Evolutionary conservation across 1,284 basidiomycete species (phyloP), one percentile per base, ranked within the genome.

Genomic region (Irpex sp.): DNA sequence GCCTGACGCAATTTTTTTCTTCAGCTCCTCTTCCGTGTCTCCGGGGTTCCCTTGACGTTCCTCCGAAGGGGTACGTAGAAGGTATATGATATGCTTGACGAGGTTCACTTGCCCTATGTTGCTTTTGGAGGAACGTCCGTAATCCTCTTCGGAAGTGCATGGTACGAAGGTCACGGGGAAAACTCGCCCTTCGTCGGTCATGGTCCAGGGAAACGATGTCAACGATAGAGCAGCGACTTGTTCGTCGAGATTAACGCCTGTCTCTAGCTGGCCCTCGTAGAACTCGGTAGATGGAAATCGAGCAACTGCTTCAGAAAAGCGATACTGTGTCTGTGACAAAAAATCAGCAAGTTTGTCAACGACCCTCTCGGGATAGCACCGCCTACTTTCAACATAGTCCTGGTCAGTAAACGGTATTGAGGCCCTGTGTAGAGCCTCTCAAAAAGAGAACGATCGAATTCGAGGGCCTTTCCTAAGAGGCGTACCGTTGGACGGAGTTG

Each of bases 401-500:
- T 83, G 3, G 72, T 68, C 62, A 87, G 76, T 5, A 75, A 77
- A 0, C 71, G 66, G 13, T 69, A 72, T 0, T 74, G 63, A 2
- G 70, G 67, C 0, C 79, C 79, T 0, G 74, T 82, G 65, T 86
- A 88, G 0, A 88, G 75, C 49, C 86, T 72, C 69, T 89, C 87
- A 44, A 89, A 73, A 13, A 88, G 74, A 0, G 87, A 88, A 2
- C 84, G 76, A 59, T 89, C 86, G 44, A 81, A 83, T 65, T 84
- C 75, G 2, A 88, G 75, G 0, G 78, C 80, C 62, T 81, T 82
- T 0, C 80, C 85, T 78, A 86, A 82, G 3, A 80, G 79, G 64
- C 81, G 76, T 11, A 88, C 87, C 1, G 82, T 88, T 0, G 86
- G 86, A 1, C 87, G 79, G 13, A 88, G 76, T 71, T 89, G 87